phyloP scores from a whole-genome alignment of 805 yeast species.

The Saccharomycopsis schoenii region DNA sequence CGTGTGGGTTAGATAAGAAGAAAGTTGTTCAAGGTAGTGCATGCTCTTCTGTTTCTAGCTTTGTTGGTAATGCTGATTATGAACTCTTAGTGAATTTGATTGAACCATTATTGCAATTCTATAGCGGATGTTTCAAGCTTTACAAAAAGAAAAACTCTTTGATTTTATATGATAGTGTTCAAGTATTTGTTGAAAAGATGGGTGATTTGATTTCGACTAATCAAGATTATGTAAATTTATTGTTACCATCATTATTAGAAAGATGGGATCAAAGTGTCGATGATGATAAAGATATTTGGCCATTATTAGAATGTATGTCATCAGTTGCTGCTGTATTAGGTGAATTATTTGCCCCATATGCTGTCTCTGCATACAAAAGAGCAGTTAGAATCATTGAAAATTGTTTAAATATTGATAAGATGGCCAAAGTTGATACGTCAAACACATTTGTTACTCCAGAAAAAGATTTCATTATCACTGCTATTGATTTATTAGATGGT shows the following conservation, averaged over 20 bases:
- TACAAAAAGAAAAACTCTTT: conserved; percentile 80
- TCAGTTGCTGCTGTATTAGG: conserved; percentile 84
- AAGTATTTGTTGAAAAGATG: conserved; percentile 74
- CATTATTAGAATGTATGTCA: conserved; percentile 86
- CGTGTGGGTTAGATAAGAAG: conserved; percentile 69
- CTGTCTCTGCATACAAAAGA: conserved; percentile 74
- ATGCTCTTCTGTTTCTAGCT: conserved; percentile 74
- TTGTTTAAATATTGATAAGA: conserved; percentile 57
- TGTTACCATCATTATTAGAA: conserved; percentile 72
- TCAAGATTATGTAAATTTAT: conserved; percentile 44
- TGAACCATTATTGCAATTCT: conserved; percentile 58
- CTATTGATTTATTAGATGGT: conserved; percentile 87
- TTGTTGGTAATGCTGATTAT: conserved; percentile 67
- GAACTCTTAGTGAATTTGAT: conserved; percentile 51
- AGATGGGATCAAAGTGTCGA: conserved; percentile 75
- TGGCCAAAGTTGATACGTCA: conserved; percentile 54
- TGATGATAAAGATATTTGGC: conserved; percentile 81
- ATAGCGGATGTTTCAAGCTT: conserved; percentile 60
- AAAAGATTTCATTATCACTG: conserved; percentile 80
- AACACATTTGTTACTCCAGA: conserved; percentile 58
- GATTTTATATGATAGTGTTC: conserved; percentile 81
- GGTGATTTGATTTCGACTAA: conserved; percentile 49
- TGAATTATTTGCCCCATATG: conserved; percentile 78
- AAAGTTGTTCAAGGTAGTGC: conserved; percentile 96
- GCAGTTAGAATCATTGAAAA: conserved; percentile 59